phyloP scores from a whole-genome alignment of 2,329 filamentous ascomycete species.

The Eutypella sp. region DNA sequence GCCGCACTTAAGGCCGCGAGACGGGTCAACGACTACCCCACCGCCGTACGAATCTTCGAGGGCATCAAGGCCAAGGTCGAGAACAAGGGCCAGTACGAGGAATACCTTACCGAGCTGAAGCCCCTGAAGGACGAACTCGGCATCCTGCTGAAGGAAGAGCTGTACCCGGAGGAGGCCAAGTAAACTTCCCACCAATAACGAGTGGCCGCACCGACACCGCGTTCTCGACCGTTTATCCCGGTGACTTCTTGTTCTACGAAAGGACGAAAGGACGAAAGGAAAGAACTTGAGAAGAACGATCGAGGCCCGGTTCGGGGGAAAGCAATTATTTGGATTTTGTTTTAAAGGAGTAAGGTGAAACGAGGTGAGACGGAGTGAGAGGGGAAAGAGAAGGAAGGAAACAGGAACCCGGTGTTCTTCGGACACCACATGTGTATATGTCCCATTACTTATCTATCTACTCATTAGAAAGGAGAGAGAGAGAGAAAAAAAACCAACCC shows the following conservation, averaged over 20 bases:
- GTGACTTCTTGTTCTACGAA: not conserved
- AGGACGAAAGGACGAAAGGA: not conserved
- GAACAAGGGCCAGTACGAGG: conserved; percentile 94
- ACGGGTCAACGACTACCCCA: conserved; percentile 97
- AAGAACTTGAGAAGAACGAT: no score
- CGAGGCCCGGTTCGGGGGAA: no score
- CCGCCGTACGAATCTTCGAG: conserved; percentile 97
- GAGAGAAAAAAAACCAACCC: no score
- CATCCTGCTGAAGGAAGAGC: conserved; percentile 82
- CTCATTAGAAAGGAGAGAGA: conserved; percentile 8
- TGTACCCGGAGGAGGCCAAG: conserved; percentile 68
- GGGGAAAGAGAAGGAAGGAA: conserved; percentile 5
- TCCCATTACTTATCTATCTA: conserved; percentile 10
- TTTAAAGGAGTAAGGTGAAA: conserved; percentile 2
- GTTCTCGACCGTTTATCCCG: not conserved
- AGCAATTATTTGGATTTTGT: not conserved
- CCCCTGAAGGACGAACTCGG: conserved; percentile 89
- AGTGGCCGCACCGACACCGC: not conserved
- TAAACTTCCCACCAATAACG: conserved; percentile 14
- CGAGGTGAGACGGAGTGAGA: conserved; percentile 4
- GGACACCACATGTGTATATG: conserved; percentile 16
- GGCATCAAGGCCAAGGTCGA: conserved; percentile 99
- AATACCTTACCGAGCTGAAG: conserved; percentile 93
- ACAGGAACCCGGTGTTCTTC: conserved; percentile 7
- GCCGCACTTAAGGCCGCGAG: conserved; percentile 91